Conservation (phyloP, 208 protist species). For the Trypanosoma congolense region DNA sequence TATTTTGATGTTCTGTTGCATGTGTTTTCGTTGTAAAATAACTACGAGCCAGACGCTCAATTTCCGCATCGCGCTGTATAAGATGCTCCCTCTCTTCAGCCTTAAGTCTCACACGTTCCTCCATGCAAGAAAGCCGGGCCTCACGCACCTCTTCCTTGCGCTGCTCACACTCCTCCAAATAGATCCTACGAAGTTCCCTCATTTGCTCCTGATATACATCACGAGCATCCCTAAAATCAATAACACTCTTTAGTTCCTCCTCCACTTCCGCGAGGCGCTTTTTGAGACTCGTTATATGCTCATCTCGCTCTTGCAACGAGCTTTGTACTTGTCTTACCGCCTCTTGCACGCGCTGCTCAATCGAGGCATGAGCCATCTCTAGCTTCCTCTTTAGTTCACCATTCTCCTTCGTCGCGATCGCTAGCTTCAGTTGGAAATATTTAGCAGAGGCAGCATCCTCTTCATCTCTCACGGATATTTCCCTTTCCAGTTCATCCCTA, state of each 20-base stretch:
- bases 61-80: constrained; percentile 37
- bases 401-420: background rate
- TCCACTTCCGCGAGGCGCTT: constrained; percentile 50
- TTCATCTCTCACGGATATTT: constrained; percentile 8
- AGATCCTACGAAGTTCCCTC: constrained; percentile 27
- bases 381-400: constrained; percentile 3
- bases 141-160: constrained; percentile 23
- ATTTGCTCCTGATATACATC: constrained; percentile 47
- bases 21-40: constrained; percentile 60
- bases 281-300: constrained; percentile 37
- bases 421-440: constrained; percentile 5
- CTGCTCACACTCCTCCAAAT: constrained; percentile 22
- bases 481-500: constrained; percentile 11
- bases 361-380: background rate
- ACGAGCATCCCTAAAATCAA: constrained; percentile 47
- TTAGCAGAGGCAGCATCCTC: constrained; percentile 4
- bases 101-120: constrained; percentile 65
- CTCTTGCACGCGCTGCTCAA: constrained; percentile 4
- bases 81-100: constrained; percentile 48
- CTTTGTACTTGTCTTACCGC: constrained; percentile 13
- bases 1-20: constrained; percentile 65
- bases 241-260: constrained; percentile 40
- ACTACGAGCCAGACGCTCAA: constrained; percentile 49
- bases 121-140: constrained; percentile 58
- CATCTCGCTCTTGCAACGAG: constrained; percentile 33